Evolutionary conservation across 2,329 filamentous ascomycete genomes (phyloP).

Genomic region (Gnomoniopsis sp.): DNA sequence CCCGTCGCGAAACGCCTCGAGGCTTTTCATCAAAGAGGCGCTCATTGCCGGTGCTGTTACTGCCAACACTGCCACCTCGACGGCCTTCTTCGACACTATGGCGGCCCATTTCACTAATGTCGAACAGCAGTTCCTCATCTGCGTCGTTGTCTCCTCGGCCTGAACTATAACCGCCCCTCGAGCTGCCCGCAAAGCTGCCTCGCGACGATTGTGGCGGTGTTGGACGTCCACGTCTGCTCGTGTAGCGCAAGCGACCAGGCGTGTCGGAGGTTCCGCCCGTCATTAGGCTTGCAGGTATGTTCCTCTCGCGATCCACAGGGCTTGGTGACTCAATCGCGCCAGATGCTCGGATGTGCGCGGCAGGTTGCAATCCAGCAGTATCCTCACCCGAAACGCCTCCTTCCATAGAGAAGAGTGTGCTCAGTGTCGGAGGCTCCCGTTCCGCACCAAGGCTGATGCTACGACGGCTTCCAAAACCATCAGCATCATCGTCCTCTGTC

Average conservation of each 20-base stretch:
- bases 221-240: constrained; percentile 30
- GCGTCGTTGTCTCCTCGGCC: constrained; percentile 39
- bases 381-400: constrained; percentile 31
- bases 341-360: constrained; percentile 38
- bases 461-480: constrained; percentile 58
- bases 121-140: constrained; percentile 18
- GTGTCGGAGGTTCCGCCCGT: constrained; percentile 34
- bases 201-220: constrained; percentile 43
- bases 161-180: constrained; percentile 27
- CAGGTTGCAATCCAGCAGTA: constrained; percentile 35
- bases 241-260: constrained; percentile 46
- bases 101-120: constrained; percentile 18
- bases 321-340: constrained; percentile 36
- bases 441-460: constrained; percentile 67
- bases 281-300: constrained; percentile 34
- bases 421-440: constrained; percentile 62
- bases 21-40: constrained; percentile 9
- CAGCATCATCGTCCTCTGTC: constrained; percentile 57
- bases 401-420: constrained; percentile 53
- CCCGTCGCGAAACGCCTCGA: constrained; percentile 13
- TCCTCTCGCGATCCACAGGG: constrained; percentile 39
- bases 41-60: constrained; percentile 12
- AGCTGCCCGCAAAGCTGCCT: constrained; percentile 42
- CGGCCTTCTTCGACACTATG: constrained; percentile 18
- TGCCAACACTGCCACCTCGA: constrained; percentile 16